Evolutionary conservation across 2,329 filamentous ascomycete species (phyloP), one percentile per base, ranked within the genome.

Genomic region (Fusarium tupiense): DNA sequence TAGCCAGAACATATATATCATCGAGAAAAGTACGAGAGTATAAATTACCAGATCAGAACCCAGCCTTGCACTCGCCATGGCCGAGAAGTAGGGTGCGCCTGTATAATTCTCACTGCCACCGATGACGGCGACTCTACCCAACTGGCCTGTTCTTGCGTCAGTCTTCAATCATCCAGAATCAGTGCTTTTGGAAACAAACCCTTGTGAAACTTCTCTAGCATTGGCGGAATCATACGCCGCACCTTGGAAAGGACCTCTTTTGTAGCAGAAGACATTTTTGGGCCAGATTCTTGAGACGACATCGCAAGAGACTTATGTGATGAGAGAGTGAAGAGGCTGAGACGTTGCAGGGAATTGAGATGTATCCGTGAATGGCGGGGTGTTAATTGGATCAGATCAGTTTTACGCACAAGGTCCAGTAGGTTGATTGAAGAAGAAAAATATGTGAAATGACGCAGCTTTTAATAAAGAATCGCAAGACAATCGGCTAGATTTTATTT

Each of bases 101-200:
- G 96, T 98, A 82, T 98, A 99, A 84, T 98, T 96, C 81, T 96
- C 92, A 80, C 94, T 97, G 46, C 96, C 96, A 59, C 96, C 96
- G 75, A 99, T 96, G 67, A 99, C 96, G 60, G 91, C 96, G 61
- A 99, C 91, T 63, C 96, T 91, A 10, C 96, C 96, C 75, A 98
- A 88, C 84, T 98, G 96, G 68, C 96, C 96, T 97, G 77, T 54
- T 43, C 9, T 41, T 22, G n/a, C n/a, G 70, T 71, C 56, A 74
- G 47, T 64, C 26, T 26, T 19, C 41, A 61, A 44, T 54, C 52
- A 43, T 46, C 63, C 19, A 58, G 33, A 40, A 47, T 44, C 33
- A 26, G 24, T 44, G 29, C 16, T 52, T 49, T 17, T 52, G 26
- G 38, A 10, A 29, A 68, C 84, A 54, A 81, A 94, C 96, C 96